Base-by-base conservation (phyloP, 1,284 basidiomycete genomes). In the Pseudozyma tsukubaensis region DNA sequence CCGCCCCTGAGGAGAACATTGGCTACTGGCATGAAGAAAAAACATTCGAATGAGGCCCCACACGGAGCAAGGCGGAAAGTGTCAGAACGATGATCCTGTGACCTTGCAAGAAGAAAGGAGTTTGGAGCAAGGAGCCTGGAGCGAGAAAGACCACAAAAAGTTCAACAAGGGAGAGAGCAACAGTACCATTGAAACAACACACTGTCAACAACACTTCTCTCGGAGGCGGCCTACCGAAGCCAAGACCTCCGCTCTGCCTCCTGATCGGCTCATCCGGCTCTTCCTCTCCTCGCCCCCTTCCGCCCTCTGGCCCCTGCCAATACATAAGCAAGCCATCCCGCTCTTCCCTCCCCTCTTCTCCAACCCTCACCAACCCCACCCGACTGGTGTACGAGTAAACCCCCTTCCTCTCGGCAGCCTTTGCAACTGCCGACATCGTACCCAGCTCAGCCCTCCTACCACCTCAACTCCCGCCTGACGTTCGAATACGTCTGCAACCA, bases 191-290 rank as follows among this genome's bases (percentile, higher is more conserved):
- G 24, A 29, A 29, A 29, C 47, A 50, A 47, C 39, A 55, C 35
- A 48, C 11, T 18, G 39, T n/a, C 4, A 47, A 8, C 5, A 47
- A 43, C 34, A 19, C 24, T 14, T 18, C 14, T 10, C 19, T 24
- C 12, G 10, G 24, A 29, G 24, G 24, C 24, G 24, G 24, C 24
- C 24, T 29, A 29, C 3, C 24, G 24, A 29, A 29, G 3, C 24
- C 24, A 29, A 29, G 14, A 21, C 44, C 32, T 34, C 13, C 35
- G 7, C 43, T 52, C 56, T 36, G 19, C 48, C 32, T 9, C 4
- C 42, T 18, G 24, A 63, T 40, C 63, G 57, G 63, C 57, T 42
- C 49, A 47, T 59, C 63, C 52, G 57, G 44, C 19, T 39, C 36
- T 42, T 47, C 32, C 32, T 50, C 19, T 10, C 14, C 43, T 50